These are phyloP conservation scores for Lonicera japonica DNA, from an alignment of 129 eudicot species.

Conservation along the genomic window DNA sequence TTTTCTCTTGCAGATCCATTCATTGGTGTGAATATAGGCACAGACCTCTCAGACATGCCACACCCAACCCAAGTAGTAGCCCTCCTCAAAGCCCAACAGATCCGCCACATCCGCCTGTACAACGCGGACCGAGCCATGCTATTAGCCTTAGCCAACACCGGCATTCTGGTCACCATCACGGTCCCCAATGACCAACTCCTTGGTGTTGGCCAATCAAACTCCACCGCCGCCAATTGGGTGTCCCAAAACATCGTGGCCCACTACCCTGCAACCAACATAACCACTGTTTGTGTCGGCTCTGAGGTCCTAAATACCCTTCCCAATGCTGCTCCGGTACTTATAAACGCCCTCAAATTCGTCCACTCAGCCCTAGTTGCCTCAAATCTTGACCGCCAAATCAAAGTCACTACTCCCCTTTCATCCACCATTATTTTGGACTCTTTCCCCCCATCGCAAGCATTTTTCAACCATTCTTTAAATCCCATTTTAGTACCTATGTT, in stretches of 20 bases:
- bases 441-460: constrained; percentile 90
- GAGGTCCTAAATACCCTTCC: constrained; percentile 74
- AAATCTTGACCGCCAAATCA: constrained; percentile 61
- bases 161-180: constrained; percentile 61
- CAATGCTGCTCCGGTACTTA: constrained; percentile 56
- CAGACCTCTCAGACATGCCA: constrained; percentile 85
- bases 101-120: constrained; percentile 68
- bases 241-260: constrained; percentile 67
- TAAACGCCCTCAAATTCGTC: constrained; percentile 65
- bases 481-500: constrained; percentile 60
- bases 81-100: constrained; percentile 75
- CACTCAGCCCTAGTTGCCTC: constrained; percentile 83
- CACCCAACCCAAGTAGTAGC: constrained; percentile 84
- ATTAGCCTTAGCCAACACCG: constrained; percentile 72
- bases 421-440: constrained; percentile 76
- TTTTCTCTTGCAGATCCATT: constrained; percentile 48
- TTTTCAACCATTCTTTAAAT: constrained; percentile 67
- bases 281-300: constrained; percentile 80
- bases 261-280: constrained; percentile 82
- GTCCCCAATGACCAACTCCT: constrained; percentile 82
- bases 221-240: constrained; percentile 91
- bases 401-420: constrained; percentile 77
- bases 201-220: constrained; percentile 76
- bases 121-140: constrained; percentile 90
- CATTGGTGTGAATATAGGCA: constrained; percentile 87